phyloP scores from a whole-genome alignment of 2,329 filamentous ascomycete genomes.

The Botrytis squamosa region DNA sequence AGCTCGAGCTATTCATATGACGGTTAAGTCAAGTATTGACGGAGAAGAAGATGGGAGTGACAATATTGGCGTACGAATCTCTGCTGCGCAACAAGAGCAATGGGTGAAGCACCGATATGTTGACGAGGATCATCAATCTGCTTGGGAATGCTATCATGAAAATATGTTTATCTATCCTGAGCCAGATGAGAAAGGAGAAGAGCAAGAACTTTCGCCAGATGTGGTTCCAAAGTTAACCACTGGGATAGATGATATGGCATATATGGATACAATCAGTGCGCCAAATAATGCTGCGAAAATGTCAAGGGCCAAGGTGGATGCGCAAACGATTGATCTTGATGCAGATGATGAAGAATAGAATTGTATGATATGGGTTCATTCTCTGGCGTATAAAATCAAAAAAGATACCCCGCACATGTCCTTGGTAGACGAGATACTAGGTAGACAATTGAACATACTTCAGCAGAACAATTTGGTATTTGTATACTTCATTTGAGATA shows the following conservation, averaged over 20 bases:
- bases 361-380: conserved; percentile 25
- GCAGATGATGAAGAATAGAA: conserved; percentile 19
- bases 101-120: conserved; percentile 80
- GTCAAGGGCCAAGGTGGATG: conserved; percentile 33
- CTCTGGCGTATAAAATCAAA: conserved; percentile 30
- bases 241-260: conserved; percentile 56
- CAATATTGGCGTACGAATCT: conserved; percentile 73
- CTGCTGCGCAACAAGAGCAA: conserved; percentile 73
- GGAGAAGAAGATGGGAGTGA: conserved; percentile 64
- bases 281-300: conserved; percentile 40
- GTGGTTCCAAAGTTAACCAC: conserved; percentile 46
- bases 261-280: conserved; percentile 62
- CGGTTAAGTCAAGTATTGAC: conserved; percentile 73
- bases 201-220: conserved; percentile 27
- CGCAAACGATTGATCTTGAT: conserved; percentile 23
- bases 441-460: conserved; percentile 17
- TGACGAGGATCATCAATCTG: conserved; percentile 73
- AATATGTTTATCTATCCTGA: conserved; percentile 55
- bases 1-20: conserved; percentile 80
- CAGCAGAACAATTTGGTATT: neutral
- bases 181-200: conserved; percentile 23
- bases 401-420: conserved; percentile 34
- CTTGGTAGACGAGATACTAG: conserved; percentile 12
- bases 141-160: conserved; percentile 74
- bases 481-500: neutral